These are phyloP conservation scores for Trichothecium roseum DNA, from an alignment of 2,329 filamentous ascomycete species.

Conservation along the genomic window DNA sequence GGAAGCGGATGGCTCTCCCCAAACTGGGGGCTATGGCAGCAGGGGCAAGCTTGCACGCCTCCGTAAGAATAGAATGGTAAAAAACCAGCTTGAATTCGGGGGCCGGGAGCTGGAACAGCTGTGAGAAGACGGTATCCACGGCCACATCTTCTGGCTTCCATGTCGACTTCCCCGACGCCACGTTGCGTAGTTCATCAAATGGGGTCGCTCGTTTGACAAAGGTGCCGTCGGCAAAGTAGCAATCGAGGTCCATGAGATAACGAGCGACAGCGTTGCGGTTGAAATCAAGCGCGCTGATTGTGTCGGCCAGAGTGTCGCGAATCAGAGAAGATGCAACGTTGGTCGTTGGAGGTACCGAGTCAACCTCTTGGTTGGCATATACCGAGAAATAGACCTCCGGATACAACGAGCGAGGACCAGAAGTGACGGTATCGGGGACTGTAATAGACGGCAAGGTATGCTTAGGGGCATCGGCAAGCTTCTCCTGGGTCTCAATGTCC, in stretches of 20 bases:
- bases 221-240: conserved; percentile 80
- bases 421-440: conserved; percentile 65
- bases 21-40: conserved; percentile 93
- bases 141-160: conserved; percentile 98
- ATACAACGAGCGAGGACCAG: conserved; percentile 69
- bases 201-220: conserved; percentile 91
- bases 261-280: conserved; percentile 82
- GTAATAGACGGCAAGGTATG: conserved; percentile 67
- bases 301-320: conserved; percentile 78
- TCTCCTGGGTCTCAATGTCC: conserved; percentile 50
- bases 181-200: conserved; percentile 75
- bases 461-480: conserved; percentile 51
- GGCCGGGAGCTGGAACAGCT: conserved; percentile 76
- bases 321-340: conserved; percentile 74
- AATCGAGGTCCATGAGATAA: conserved; percentile 87
- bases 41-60: conserved; percentile 90
- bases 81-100: conserved; percentile 93
- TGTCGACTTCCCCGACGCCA: conserved; percentile 55
- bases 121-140: conserved; percentile 95
- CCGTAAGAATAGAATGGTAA: conserved; percentile 89
- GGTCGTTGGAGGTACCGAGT: conserved; percentile 72
- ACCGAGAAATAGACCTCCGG: conserved; percentile 93
- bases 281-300: conserved; percentile 87
- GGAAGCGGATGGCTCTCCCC: conserved; percentile 81
- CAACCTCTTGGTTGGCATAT: conserved; percentile 75